Conservation (phyloP, 305 asterid species). For the Fraxinus floribunda region DNA sequence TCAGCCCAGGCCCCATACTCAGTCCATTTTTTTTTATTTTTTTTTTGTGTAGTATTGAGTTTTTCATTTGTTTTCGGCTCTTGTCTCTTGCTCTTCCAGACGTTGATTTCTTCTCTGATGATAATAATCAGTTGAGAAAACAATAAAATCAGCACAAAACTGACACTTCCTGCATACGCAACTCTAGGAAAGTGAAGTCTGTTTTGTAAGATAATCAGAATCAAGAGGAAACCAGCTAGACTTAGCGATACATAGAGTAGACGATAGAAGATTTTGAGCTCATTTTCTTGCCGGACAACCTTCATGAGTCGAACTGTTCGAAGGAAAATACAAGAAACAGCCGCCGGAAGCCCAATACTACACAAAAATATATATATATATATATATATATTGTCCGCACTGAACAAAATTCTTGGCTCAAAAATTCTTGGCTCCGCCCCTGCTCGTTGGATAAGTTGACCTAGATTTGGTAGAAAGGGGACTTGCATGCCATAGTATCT, state of each 20-base stretch:
- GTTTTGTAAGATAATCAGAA: conserved; percentile 46
- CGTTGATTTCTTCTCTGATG: conserved; percentile 36
- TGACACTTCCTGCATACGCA: conserved; percentile 35
- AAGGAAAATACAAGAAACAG: conserved; percentile 36
- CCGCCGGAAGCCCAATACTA: conserved; percentile 46
- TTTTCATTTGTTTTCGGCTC: background rate
- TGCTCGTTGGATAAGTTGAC: too few relatives aligned
- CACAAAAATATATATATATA: too few relatives aligned
- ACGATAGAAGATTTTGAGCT: conserved; percentile 42
- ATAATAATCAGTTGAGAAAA: conserved; percentile 37
- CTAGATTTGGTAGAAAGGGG: too few relatives aligned
- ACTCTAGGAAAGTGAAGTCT: conserved; percentile 24
- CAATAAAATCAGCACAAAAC: conserved; percentile 36
- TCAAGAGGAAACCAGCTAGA: conserved; percentile 56
- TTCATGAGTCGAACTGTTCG: conserved; percentile 40
- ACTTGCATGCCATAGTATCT: too few relatives aligned
- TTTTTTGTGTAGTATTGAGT: too few relatives aligned
- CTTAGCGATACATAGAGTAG: conserved; percentile 48
- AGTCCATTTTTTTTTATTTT: too few relatives aligned
- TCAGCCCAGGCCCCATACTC: too few relatives aligned
- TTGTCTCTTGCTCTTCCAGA: conserved; percentile 27
- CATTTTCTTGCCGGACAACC: conserved; percentile 32
- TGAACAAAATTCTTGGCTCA: too few relatives aligned
- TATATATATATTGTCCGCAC: too few relatives aligned
- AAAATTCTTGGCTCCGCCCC: too few relatives aligned